Conservation (phyloP, 2,329 filamentous ascomycete species). For the Cercospora citrullina region DNA sequence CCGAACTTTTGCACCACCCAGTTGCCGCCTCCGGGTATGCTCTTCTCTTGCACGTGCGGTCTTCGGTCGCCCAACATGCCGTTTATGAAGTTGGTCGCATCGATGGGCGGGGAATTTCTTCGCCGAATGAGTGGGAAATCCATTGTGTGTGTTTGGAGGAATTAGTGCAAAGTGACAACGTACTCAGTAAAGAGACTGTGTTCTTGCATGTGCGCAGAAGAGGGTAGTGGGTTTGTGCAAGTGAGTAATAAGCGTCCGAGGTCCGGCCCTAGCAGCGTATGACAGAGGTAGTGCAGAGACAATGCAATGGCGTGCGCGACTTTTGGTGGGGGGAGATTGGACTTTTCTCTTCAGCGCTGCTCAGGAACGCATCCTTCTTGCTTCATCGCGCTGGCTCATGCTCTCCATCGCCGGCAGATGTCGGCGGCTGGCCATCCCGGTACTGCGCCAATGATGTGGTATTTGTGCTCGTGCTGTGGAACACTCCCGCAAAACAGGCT, state of each 20-base stretch:
- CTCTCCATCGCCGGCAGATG: neutral
- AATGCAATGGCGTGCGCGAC: slow-evolving; percentile 2
- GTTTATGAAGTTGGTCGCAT: slow-evolving; percentile 32
- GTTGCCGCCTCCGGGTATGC: slow-evolving; percentile 50
- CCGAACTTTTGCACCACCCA: slow-evolving; percentile 97
- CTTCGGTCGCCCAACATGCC: slow-evolving; percentile 35
- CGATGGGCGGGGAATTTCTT: slow-evolving; percentile 22
- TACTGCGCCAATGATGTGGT: neutral
- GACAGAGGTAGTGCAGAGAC: neutral
- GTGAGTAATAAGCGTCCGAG: neutral
- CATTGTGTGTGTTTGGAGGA: slow-evolving; percentile 17
- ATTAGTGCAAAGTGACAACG: neutral
- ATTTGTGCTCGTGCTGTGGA: neutral
- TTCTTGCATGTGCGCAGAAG: neutral
- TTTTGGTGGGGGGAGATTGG: slow-evolving; percentile 6
- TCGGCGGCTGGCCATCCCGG: slow-evolving; percentile 6
- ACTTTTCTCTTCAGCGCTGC: neutral
- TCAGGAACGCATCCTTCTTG: neutral
- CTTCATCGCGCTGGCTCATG: neutral
- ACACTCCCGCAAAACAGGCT: neutral
- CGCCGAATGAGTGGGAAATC: slow-evolving; percentile 30
- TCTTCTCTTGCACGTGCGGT: slow-evolving; percentile 48
- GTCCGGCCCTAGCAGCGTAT: neutral
- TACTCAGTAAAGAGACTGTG: neutral
- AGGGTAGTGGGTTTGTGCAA: neutral